Base-by-base conservation (phyloP, 2,329 filamentous ascomycete genomes). In the Aureobasidium musti region DNA sequence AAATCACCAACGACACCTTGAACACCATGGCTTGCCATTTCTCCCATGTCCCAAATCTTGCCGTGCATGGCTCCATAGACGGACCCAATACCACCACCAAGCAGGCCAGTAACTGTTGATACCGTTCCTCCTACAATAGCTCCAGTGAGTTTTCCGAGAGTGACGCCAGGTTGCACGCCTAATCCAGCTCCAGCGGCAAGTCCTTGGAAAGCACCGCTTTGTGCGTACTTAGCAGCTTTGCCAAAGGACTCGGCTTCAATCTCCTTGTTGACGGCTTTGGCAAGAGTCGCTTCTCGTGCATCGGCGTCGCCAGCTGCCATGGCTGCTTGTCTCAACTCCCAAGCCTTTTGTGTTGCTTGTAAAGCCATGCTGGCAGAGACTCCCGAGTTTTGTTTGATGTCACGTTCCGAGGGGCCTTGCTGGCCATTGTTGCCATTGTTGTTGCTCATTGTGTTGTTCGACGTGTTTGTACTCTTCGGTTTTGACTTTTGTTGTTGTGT, bases 161-260 rank as follows among this genome's bases (percentile, higher is more conserved):
- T 76, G 1, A 76, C 75, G 39, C 76, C 76, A 23, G 75, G 74
- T 37, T 74, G 72, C 19, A 77, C 74, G 28, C 77, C 77, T 17
- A 79, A 63, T 6, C 77, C 77, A 21, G 76, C 76, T 13, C 77
- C 77, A 57, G 77, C 77, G 13, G 76, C 74, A 3, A 79, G 73
- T 0, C 77, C 77, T 66, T 79, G 77, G 65, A 79, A 79, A 4
- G 77, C 72, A 26, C 77, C 77, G 0, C 76, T 76, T 33, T 73
- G 75, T 2, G 75, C 74, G 33, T 79, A 79, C 43, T 79, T 78
- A 19, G 77, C 77, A 26, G 77, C 76, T 65, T 79, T 79, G 37
- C 77, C 77, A 60, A 79, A 78, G 0, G 76, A 77, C 59, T 78
- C 77, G 2, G 77, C 77, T 69, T 79, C 77, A 49, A 79, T 78